Evolutionary conservation across 2,329 filamentous ascomycete species (phyloP).

Genomic region (Ceratocystiopsis sp.): DNA sequence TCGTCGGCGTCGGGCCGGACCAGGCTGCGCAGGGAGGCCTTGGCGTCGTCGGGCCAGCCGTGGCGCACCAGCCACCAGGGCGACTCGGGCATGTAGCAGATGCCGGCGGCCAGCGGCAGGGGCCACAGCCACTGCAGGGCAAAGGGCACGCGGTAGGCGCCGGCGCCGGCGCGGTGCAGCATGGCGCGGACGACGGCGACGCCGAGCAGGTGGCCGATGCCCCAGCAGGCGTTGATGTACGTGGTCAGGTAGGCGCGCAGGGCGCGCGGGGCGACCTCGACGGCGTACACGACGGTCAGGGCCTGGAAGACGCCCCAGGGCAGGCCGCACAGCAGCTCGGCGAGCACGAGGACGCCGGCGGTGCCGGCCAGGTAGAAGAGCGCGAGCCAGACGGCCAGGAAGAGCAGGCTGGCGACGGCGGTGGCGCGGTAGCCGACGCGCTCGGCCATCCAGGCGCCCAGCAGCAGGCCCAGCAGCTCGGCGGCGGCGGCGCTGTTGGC

Average conservation of each 20-base stretch:
- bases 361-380: constrained; percentile 49
- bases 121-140: constrained; percentile 65
- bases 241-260: constrained; percentile 56
- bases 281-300: constrained; percentile 45
- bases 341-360: constrained; percentile 38
- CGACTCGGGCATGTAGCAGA: constrained; percentile 52
- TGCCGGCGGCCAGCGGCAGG: constrained; percentile 45
- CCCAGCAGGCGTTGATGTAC: constrained; percentile 66
- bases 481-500: constrained; percentile 39
- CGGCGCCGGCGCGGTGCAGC: constrained; percentile 42
- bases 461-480: constrained; percentile 47
- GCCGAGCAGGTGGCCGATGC: constrained; percentile 55
- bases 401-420: constrained; percentile 38
- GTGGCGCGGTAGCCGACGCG: constrained; percentile 51
- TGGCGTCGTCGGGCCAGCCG: constrained; percentile 47
- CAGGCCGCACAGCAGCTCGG: constrained; percentile 44
- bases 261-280: constrained; percentile 56
- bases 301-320: constrained; percentile 24
- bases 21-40: constrained; percentile 45
- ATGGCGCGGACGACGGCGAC: constrained; percentile 58
- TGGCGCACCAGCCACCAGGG: constrained; percentile 64
- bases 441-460: constrained; percentile 50
- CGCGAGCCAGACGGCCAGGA: constrained; percentile 39
- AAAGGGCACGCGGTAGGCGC: constrained; percentile 50
- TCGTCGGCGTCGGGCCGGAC: constrained; percentile 36